Percentiles rank a stretch among this genome's conserved stretches.
Evolutionary conservation across 257 asterid genomes (phyloP).

Genomic region (Solanum chaucha): DNA sequence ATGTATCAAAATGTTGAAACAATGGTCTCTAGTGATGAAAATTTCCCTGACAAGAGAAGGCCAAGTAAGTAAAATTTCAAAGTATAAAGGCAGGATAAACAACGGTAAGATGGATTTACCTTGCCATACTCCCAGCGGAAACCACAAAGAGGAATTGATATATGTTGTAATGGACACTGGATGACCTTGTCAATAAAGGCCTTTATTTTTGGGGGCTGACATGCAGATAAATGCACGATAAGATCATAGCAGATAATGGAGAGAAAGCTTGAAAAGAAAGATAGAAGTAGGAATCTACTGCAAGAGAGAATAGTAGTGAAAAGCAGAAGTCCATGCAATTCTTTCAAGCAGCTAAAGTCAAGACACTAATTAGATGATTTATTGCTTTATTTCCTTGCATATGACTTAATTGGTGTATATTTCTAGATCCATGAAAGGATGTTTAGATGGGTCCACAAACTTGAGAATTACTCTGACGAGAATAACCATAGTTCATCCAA

Average conservation of each 20-base stretch:
- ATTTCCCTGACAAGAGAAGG: slow-evolving; percentile 63
- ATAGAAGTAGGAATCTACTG: neutral
- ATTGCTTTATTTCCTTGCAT: neutral
- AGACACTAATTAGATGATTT: neutral
- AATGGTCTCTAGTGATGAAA: slow-evolving; percentile 95
- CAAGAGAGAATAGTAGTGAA: neutral
- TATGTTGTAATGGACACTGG: slow-evolving; percentile 89
- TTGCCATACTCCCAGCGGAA: slow-evolving; percentile 93
- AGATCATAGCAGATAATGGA: neutral
- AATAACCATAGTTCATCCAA: neutral
- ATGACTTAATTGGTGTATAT: neutral
- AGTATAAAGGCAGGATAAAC: neutral
- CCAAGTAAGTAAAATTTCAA: neutral
- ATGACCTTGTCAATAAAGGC: slow-evolving; percentile 84
- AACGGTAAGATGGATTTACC: slow-evolving; percentile 27
- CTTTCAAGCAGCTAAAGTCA: neutral
- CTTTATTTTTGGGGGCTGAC: slow-evolving; percentile 62
- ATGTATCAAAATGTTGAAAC: slow-evolving; percentile 84
- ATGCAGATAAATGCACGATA: slow-evolving; percentile 20
- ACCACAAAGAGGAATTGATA: slow-evolving; percentile 78
- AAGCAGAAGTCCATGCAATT: neutral
- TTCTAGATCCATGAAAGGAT: neutral
- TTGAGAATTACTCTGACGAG: neutral
- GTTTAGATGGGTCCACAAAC: neutral
- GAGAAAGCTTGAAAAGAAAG: neutral